Conservation (phyloP, 148 eudicot species). For the Diospyros lotus region DNA sequence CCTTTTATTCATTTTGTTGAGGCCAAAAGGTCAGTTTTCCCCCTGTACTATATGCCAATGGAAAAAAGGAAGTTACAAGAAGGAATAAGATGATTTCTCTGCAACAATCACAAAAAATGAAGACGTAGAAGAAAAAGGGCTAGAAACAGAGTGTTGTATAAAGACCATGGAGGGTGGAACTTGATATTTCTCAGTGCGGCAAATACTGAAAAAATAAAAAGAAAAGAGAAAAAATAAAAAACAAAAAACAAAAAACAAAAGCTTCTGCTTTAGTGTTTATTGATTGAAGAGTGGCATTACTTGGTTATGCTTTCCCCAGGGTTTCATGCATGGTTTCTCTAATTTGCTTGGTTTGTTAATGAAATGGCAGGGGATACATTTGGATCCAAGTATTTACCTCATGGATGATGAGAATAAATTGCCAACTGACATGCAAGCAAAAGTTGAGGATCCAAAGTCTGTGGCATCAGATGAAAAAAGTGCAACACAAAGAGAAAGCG, state of each 20-base stretch:
- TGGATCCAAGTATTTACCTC: slow-evolving; percentile 96
- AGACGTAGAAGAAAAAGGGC: not conserved
- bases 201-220: not conserved
- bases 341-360: slow-evolving; percentile 13
- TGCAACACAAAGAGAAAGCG: slow-evolving; percentile 26
- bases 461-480: slow-evolving; percentile 24
- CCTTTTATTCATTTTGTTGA: too few species aligned
- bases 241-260: too few species aligned
- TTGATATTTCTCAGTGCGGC: not conserved
- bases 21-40: too few species aligned
- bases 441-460: slow-evolving; percentile 41
- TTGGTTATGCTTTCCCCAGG: not conserved
- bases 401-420: slow-evolving; percentile 92
- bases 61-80: not conserved
- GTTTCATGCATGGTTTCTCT: slow-evolving; percentile 8
- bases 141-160: not conserved
- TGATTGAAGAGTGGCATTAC: too few species aligned
- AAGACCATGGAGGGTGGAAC: not conserved
- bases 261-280: too few species aligned
- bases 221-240: too few species aligned
- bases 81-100: not conserved
- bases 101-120: not conserved
- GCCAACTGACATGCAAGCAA: slow-evolving; percentile 33
- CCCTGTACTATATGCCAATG: too few species aligned
- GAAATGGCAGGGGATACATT: slow-evolving; percentile 76